Evolutionary conservation across 371 early-diverging fungal genomes (phyloP), one percentile per base, ranked within the genome.

Genomic region (Cokeromyces recurvatus): DNA sequence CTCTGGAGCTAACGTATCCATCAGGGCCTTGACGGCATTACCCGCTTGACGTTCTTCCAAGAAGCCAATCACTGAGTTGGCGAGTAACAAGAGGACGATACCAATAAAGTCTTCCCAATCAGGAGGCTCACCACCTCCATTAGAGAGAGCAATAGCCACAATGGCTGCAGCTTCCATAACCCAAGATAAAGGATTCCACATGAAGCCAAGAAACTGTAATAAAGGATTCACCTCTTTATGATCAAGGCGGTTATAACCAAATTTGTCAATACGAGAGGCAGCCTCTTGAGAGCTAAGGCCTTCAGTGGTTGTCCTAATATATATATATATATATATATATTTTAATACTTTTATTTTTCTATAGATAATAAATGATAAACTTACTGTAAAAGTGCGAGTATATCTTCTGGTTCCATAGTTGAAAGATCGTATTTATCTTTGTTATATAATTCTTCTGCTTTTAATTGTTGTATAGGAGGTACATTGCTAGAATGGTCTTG

Each of bases 81-180:
- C 77, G 15, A 91, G 42, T 51, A 91, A 57, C 29, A 89, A 78
- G 32, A 81, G 55, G 10, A 87, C 59, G 48, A 91, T 79, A 62
- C 88, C 87, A 27, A 79, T 84, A 48, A 89, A 83, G 53, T 91
- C 89, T 39, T 76, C 70, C 85, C 86, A 88, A 57, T 89, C 83
- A 11, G 80, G 81, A 9, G 83, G 62, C 39, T 60, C 29, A 34
- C 73, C 75, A 42, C 75, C 72, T 25, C 81, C 81, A 67, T 81
- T 81, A 45, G 78, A 80, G 32, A 81, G 55, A 10, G 54, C 82
- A 51, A 81, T 80, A 27, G 83, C 78, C 15, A 84, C 79, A 22
- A 81, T 51, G 2, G 80, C 79, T 39, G 83, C 84, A 10, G 79
- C 81, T 61, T 84, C 84, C 80, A 84, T 84, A 35, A 84, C 79